Conservation (phyloP, 352 stramenopile species). For the Phytophthora multivora region DNA sequence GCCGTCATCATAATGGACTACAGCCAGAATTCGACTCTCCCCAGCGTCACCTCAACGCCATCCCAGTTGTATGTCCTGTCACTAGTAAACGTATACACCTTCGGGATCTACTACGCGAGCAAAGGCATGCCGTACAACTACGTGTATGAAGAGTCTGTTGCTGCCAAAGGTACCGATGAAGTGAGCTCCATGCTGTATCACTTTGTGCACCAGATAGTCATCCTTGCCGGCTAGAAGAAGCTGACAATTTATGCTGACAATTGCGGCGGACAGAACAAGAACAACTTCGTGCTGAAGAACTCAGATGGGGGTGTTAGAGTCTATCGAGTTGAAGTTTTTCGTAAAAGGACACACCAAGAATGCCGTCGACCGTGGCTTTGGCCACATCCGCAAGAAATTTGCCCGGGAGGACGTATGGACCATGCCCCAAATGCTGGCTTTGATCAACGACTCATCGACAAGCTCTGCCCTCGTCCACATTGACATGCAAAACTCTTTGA, state of each 20-base stretch:
- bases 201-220: not conserved
- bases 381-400: not conserved
- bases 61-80: slow-evolving; percentile 28
- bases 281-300: not conserved
- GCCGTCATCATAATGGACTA: slow-evolving; percentile 26
- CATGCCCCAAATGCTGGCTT: not conserved
- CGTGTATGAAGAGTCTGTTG: slow-evolving; percentile 5
- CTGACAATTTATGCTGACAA: slow-evolving; percentile 21
- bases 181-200: slow-evolving; percentile 20
- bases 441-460: not conserved
- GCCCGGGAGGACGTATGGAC: not conserved
- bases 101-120: slow-evolving; percentile 22
- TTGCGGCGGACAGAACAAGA: slow-evolving; percentile 22
- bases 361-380: not conserved
- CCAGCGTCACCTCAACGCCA: slow-evolving; percentile 6
- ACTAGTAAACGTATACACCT: slow-evolving; percentile 15
- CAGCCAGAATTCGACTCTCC: slow-evolving; percentile 23
- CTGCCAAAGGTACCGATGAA: slow-evolving; percentile 17
- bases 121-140: slow-evolving; percentile 13
- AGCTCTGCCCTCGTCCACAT: slow-evolving; percentile 4
- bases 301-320: not conserved
- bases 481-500: not conserved
- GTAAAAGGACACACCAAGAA: not conserved
- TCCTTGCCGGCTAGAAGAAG: not conserved
- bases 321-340: not conserved